Conservation (phyloP, 164 flowering plant species). For the Liriodendron chinense region DNA sequence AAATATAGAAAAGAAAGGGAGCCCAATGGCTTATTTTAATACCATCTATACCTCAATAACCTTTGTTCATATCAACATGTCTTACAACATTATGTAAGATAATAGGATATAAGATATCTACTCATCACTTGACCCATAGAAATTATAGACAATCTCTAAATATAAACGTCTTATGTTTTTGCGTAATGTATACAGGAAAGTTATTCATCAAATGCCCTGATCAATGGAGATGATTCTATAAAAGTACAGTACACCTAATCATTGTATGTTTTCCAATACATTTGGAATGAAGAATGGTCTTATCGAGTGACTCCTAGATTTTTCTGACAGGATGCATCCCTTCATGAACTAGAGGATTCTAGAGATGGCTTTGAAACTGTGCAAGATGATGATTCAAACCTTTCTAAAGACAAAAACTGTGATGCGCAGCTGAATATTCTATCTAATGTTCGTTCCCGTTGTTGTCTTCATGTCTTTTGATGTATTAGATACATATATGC, state of each 20-base stretch:
- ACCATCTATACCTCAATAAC: too few relatives aligned
- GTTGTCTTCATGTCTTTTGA: not conserved
- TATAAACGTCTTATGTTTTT: not conserved
- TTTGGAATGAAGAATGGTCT: not conserved
- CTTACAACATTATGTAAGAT: not conserved
- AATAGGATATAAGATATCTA: not conserved
- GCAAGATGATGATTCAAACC: constrained; percentile 6
- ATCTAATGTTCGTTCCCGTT: constrained; percentile 7
- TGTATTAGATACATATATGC: too few relatives aligned
- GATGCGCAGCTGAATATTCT: not conserved
- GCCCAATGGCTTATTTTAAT: too few relatives aligned
- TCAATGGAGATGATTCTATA: not conserved
- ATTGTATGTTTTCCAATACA: not conserved
- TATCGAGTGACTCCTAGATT: not conserved
- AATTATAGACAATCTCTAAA: not conserved
- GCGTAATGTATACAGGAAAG: not conserved
- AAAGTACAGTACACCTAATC: not conserved
- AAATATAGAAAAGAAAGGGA: too few relatives aligned
- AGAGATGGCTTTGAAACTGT: not conserved
- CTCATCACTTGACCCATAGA: not conserved
- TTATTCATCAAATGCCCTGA: not conserved
- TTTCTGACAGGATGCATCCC: constrained; percentile 12
- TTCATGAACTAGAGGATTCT: constrained; percentile 6
- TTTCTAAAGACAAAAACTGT: constrained; percentile 8
- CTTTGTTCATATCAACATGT: not conserved